Percentiles rank a stretch among this genome's conserved stretches.
phyloP scores from a whole-genome alignment of 2,329 filamentous ascomycete genomes.

The Penicillium brasilianum region DNA sequence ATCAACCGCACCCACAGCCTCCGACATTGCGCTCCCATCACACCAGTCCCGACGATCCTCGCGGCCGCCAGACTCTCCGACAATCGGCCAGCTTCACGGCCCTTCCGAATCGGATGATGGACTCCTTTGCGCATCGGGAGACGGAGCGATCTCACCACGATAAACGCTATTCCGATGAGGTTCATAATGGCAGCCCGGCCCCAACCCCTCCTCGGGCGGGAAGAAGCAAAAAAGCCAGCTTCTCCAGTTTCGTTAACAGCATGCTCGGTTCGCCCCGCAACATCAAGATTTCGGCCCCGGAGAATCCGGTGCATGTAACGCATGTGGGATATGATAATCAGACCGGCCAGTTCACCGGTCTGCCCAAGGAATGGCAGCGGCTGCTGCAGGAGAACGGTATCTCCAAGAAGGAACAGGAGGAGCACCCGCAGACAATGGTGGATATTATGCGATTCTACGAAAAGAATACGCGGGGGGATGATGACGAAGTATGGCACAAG shows the following conservation, averaged over 20 bases:
- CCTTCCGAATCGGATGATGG: constrained; percentile 59
- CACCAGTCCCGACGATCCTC: constrained; percentile 62
- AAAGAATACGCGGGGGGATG: constrained; percentile 81
- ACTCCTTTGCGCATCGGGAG: constrained; percentile 53
- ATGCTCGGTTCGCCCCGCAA: constrained; percentile 78
- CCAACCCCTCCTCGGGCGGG: constrained; percentile 63
- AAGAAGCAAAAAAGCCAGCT: constrained; percentile 80
- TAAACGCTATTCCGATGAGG: constrained; percentile 82
- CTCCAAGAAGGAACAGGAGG: constrained; percentile 90
- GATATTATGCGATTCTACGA: constrained; percentile 98
- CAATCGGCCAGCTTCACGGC: constrained; percentile 70
- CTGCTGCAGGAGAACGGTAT: constrained; percentile 95
- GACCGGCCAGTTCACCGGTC: constrained; percentile 93
- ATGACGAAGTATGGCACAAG: constrained; percentile 93
- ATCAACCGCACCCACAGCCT: constrained; percentile 47
- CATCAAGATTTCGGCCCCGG: constrained; percentile 93
- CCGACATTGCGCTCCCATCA: constrained; percentile 55
- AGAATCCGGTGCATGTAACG: constrained; percentile 96
- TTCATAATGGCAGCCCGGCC: constrained; percentile 53
- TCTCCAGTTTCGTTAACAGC: constrained; percentile 86
- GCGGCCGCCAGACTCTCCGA: constrained; percentile 63
- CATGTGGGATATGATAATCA: constrained; percentile 97
- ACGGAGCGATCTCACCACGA: constrained; percentile 58
- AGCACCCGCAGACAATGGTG: constrained; percentile 93
- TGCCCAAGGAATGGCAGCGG: constrained; percentile 97